phyloP scores from a whole-genome alignment of 2,329 filamentous ascomycete genomes.

The Microcyclosporella mali region DNA sequence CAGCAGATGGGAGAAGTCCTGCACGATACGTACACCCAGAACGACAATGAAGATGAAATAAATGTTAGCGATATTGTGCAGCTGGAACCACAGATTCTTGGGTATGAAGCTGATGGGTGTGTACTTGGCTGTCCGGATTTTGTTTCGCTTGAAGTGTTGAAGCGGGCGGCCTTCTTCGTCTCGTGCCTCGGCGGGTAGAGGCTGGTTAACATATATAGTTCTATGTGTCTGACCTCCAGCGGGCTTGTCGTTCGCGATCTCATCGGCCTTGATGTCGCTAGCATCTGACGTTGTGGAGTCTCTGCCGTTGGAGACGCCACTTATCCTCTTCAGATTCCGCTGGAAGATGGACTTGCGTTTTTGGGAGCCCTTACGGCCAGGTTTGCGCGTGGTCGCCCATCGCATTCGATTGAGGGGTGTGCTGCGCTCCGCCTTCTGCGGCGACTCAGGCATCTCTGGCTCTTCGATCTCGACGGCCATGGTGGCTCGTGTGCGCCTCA shows the following conservation, averaged over 20 bases:
- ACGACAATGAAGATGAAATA: conserved; percentile 98
- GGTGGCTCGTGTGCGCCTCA: conserved; percentile 8
- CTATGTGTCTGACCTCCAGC: conserved; percentile 41
- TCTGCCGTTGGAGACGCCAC: conserved; percentile 33
- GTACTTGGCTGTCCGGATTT: conserved; percentile 97
- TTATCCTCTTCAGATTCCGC: conserved; percentile 40
- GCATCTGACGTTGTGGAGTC: conserved; percentile 33
- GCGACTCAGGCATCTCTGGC: conserved; percentile 7
- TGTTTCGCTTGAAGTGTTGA: conserved; percentile 75
- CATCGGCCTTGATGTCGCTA: conserved; percentile 28
- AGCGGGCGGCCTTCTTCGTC: conserved; percentile 75
- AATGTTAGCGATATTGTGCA: conserved; percentile 96
- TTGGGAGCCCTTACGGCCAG: conserved; percentile 64
- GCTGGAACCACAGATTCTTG: conserved; percentile 96
- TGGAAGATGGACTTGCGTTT: conserved; percentile 81
- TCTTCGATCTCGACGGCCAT: conserved; percentile 16
- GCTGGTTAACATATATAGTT: conserved; percentile 77
- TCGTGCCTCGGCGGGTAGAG: conserved; percentile 65
- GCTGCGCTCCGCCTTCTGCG: conserved; percentile 45
- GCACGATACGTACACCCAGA: conserved; percentile 64
- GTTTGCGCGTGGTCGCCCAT: conserved; percentile 92
- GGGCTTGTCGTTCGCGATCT: conserved; percentile 19
- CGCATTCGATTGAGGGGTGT: conserved; percentile 64
- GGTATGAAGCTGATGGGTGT: conserved; percentile 91
- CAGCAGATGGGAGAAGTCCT: background rate